These are phyloP conservation scores for Pleurotus tuoliensis DNA, from an alignment of 768 basidiomycete species.

Conservation along the genomic window DNA sequence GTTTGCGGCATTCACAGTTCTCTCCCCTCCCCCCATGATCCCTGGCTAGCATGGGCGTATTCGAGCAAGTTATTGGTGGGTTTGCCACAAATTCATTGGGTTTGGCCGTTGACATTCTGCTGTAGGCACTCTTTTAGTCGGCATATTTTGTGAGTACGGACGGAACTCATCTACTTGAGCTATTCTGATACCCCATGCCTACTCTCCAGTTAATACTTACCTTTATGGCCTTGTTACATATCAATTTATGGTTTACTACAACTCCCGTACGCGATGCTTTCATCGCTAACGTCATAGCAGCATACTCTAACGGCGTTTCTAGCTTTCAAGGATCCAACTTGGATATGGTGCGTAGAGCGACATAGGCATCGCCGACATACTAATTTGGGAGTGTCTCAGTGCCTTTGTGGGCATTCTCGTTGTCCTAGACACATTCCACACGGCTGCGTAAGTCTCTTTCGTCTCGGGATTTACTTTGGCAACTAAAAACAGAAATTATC, in stretches of 20 bases:
- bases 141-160: constrained; percentile 15
- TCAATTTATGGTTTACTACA: constrained; percentile 12
- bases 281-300: neutral
- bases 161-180: neutral
- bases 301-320: neutral
- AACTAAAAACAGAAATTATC: neutral
- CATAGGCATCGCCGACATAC: neutral
- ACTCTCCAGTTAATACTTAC: constrained; percentile 13
- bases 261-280: constrained; percentile 4
- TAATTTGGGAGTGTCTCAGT: neutral
- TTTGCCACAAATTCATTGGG: too few species aligned
- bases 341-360: constrained; percentile 6
- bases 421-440: constrained; percentile 9
- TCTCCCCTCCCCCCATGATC: too few species aligned
- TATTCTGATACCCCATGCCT: neutral
- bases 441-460: constrained; percentile 1
- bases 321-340: constrained; percentile 9
- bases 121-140: constrained; percentile 19
- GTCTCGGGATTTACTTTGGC: too few species aligned
- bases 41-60: neutral
- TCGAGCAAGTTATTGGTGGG: neutral
- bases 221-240: constrained; percentile 14
- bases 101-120: neutral
- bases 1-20: too few species aligned
- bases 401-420: constrained; percentile 3